Base-by-base conservation (phyloP, 2,329 filamentous ascomycete species). In the Botryotinia convoluta region DNA sequence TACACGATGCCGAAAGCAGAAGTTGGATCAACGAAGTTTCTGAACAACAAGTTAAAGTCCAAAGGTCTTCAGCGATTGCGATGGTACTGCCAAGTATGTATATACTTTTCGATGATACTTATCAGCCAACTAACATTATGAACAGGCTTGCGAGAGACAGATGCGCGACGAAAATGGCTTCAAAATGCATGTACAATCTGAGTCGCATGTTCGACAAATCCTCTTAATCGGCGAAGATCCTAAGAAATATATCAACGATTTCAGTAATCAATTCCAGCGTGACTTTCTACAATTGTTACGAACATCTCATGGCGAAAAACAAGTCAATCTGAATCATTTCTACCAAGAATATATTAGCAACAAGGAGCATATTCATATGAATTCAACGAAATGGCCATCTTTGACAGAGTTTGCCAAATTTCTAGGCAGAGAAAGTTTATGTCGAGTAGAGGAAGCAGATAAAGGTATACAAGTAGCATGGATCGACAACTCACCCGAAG, bases 311-410 rank as follows among this genome's bases (percentile, higher is more conserved):
- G 94, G 94, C 75, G 94, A 97, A 83, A 99, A 99, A 82, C 88
- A 90, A 78, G 90, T 98, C 1, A 88, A 95, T 48, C 89, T 95
- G 69, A 99, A 99, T 80, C 91, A 93, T 75, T 98, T 98, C 82
- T 99, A 99, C 83, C 94, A 98, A 81, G 91, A 95, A 80, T 96
- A 97, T 79, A 98, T 98, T 77, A 87, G 90, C 26, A 92, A 95
- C 77, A 94, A 95, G 82, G 88, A 94, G 79, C 95, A 98, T 81
- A 85, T 96, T 14, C 96, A 98, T 81, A 94, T 98, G 92, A 98
- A 98, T 82, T 87, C 94, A 12, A 98, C 96, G 0, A 91, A 92
- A 79, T 98, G 94, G 94, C 89, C 91, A 6, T 93, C 89, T 71
- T 84, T 99, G 78, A 95, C 94, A 4, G 94, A 98, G 78, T 97